phyloP scores from a whole-genome alignment of 148 eudicot genomes.

The Fagopyrum tataricum region DNA sequence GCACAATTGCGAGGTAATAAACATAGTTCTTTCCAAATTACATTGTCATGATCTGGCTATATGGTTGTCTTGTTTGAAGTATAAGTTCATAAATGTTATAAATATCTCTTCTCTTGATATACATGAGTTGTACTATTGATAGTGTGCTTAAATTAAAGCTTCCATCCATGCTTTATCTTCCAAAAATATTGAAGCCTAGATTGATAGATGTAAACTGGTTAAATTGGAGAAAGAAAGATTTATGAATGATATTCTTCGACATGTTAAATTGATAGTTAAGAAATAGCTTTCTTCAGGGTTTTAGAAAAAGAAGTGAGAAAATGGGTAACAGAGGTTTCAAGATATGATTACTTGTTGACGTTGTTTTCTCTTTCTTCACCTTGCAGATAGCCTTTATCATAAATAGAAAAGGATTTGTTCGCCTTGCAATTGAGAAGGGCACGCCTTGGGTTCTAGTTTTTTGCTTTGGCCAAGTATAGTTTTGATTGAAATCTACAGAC shows the following conservation, averaged over 20 bases:
- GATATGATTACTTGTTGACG: not conserved
- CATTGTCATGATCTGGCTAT: not conserved
- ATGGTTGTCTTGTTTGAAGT: not conserved
- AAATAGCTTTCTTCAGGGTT: not conserved
- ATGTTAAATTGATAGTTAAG: not conserved
- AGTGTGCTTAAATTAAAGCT: not conserved
- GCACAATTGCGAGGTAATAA: conserved; percentile 72
- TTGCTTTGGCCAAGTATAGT: conserved; percentile 82
- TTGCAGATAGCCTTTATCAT: conserved; percentile 58
- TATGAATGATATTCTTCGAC: not conserved
- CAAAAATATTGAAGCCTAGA: not conserved
- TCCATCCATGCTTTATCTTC: not conserved
- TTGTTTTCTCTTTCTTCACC: conserved; percentile 7
- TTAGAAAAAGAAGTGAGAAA: not conserved
- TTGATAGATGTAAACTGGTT: not conserved
- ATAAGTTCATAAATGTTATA: not conserved
- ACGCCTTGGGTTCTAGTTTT: conserved; percentile 79
- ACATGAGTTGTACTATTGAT: not conserved
- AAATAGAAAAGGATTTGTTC: conserved; percentile 80
- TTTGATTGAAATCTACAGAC: not conserved
- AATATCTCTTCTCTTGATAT: not conserved
- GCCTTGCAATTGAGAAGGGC: conserved; percentile 74
- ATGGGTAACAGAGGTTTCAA: not conserved
- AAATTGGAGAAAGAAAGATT: not conserved
- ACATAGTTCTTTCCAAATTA: not conserved